Conservation (phyloP, 2,329 filamentous ascomycete species). For the Calonectria pteridis region DNA sequence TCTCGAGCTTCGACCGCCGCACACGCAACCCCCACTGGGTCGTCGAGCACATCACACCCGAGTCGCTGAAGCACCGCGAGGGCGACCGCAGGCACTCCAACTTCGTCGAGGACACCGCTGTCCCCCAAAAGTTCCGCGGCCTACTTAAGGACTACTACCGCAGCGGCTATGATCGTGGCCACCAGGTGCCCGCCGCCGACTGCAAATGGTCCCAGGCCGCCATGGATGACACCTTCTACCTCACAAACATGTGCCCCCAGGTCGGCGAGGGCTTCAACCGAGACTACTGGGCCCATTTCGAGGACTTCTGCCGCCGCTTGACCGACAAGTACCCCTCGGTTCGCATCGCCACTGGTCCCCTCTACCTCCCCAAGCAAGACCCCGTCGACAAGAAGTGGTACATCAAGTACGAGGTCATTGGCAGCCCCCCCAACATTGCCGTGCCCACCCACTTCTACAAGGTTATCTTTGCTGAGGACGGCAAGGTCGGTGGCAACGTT, state of each 20-base stretch:
- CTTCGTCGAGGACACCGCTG: constrained; percentile 84
- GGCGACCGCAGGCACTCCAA: constrained; percentile 86
- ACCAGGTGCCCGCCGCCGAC: constrained; percentile 97
- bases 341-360: constrained; percentile 89
- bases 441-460: constrained; percentile 99
- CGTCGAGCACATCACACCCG: constrained; percentile 93
- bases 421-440: constrained; percentile 90
- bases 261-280: constrained; percentile 98
- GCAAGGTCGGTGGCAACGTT: constrained; percentile 76
- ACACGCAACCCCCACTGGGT: constrained; percentile 95
- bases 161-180: constrained; percentile 93
- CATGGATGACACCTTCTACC: constrained; percentile 94
- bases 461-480: constrained; percentile 96
- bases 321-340: constrained; percentile 87
- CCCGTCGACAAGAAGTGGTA: constrained; percentile 92
- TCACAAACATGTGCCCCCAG: constrained; percentile 98
- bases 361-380: constrained; percentile 91
- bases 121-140: constrained; percentile 90
- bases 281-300: constrained; percentile 99
- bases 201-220: constrained; percentile 94
- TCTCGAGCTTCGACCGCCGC: constrained; percentile 91
- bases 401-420: constrained; percentile 95
- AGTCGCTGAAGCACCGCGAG: constrained; percentile 79
- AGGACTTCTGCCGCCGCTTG: constrained; percentile 93
- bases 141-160: constrained; percentile 95